phyloP scores from a whole-genome alignment of 176 grass and related monocot species.

The Oryza brachyantha region DNA sequence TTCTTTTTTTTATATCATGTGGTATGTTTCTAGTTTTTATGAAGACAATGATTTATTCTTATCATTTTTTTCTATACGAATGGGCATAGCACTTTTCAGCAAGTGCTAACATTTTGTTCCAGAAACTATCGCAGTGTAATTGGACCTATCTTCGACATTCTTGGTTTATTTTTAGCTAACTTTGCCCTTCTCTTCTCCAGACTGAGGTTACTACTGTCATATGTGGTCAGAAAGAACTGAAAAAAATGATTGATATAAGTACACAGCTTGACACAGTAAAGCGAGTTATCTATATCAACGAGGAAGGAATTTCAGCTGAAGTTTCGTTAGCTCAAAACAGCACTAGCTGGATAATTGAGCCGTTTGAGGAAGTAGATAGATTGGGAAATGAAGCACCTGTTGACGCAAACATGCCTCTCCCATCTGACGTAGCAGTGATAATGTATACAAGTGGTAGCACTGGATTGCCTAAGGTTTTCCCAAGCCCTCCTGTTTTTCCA shows the following conservation, averaged over 20 bases:
- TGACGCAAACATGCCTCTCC: slow-evolving; percentile 60
- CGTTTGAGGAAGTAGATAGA: slow-evolving; percentile 65
- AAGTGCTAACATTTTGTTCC: slow-evolving; percentile 1
- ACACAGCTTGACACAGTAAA: slow-evolving; percentile 74
- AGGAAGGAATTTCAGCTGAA: slow-evolving; percentile 63
- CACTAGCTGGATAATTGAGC: slow-evolving; percentile 56
- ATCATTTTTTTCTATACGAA: not conserved
- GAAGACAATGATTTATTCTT: not conserved
- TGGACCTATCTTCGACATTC: not conserved
- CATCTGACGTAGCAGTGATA: slow-evolving; percentile 80
- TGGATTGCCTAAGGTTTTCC: slow-evolving; percentile 81
- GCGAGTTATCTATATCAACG: slow-evolving; percentile 77
- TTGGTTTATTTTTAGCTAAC: slow-evolving; percentile 21
- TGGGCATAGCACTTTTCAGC: not conserved
- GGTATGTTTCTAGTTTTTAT: slow-evolving; percentile 12
- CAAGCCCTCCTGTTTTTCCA: not conserved
- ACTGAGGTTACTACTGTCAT: slow-evolving; percentile 90
- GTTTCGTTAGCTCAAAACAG: slow-evolving; percentile 65
- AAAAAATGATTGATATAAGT: slow-evolving; percentile 88
- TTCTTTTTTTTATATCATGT: not conserved
- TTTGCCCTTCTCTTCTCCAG: slow-evolving; percentile 43
- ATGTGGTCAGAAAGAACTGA: slow-evolving; percentile 87
- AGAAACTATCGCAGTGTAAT: not conserved
- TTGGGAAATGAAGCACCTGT: slow-evolving; percentile 68
- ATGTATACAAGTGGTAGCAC: slow-evolving; percentile 99